phyloP scores from a whole-genome alignment of 345 rosid genomes.

The Citrus glauca region DNA sequence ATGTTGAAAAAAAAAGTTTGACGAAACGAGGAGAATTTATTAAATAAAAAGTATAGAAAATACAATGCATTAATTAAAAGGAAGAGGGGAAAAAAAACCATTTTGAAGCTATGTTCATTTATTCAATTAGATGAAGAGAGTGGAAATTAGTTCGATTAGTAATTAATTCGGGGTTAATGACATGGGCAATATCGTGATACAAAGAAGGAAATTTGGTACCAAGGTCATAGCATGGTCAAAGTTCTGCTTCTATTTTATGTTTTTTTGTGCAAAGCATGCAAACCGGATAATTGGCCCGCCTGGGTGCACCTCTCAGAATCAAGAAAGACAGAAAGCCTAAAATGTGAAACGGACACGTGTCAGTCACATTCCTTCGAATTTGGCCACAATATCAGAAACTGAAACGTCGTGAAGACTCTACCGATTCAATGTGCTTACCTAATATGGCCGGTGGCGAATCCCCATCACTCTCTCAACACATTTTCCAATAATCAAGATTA shows the following conservation, averaged over 20 bases:
- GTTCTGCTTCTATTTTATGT: constrained; percentile 14
- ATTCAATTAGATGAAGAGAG: not conserved
- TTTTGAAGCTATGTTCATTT: not conserved
- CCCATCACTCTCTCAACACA: constrained; percentile 8
- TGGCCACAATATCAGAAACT: constrained; percentile 58
- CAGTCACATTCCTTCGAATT: constrained; percentile 52
- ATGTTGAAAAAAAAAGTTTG: too few relatives aligned
- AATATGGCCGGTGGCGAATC: constrained; percentile 37
- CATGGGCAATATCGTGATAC: constrained; percentile 7
- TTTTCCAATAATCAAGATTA: constrained; percentile 11
- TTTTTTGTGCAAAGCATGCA: constrained; percentile 57
- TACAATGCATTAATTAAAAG: not conserved
- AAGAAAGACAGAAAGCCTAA: not conserved
- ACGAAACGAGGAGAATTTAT: not conserved
- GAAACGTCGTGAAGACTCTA: constrained; percentile 38
- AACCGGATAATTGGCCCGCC: constrained; percentile 44
- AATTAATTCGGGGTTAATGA: not conserved
- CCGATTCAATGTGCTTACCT: constrained; percentile 17
- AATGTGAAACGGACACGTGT: constrained; percentile 36
- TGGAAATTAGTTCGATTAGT: too few relatives aligned
- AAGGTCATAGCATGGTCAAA: constrained; percentile 54
- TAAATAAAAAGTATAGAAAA: not conserved
- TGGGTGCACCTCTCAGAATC: not conserved
- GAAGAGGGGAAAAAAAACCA: too few relatives aligned
- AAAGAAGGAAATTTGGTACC: not conserved